Evolutionary conservation across 2,329 filamentous ascomycete genomes (phyloP).

Genomic region (Alternaria alternata): DNA sequence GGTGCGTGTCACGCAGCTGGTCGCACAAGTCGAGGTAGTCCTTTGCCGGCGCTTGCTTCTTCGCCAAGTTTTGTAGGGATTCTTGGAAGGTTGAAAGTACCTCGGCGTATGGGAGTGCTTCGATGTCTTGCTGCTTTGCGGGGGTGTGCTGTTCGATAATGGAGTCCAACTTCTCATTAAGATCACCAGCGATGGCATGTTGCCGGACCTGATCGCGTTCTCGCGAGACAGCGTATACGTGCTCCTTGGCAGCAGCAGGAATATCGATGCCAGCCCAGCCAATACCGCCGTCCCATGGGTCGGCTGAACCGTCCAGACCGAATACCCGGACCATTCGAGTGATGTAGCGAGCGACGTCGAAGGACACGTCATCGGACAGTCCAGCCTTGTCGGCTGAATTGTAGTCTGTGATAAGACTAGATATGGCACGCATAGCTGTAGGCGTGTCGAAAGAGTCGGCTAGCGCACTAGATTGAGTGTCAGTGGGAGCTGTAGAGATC

Average conservation of each 20-base stretch:
- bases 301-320: slow-evolving; percentile 72
- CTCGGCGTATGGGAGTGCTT: slow-evolving; percentile 56
- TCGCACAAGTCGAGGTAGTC: slow-evolving; percentile 78
- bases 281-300: slow-evolving; percentile 57
- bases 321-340: slow-evolving; percentile 86
- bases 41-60: slow-evolving; percentile 66
- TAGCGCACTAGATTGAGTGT: slow-evolving; percentile 60
- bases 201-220: slow-evolving; percentile 67
- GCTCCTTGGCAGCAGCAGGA: slow-evolving; percentile 65
- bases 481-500: not conserved
- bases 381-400: slow-evolving; percentile 62
- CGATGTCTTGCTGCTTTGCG: slow-evolving; percentile 37
- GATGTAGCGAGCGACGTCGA: slow-evolving; percentile 75
- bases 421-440: slow-evolving; percentile 78
- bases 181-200: slow-evolving; percentile 60
- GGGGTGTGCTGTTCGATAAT: slow-evolving; percentile 51
- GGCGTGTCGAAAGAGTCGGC: slow-evolving; percentile 90
- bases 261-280: slow-evolving; percentile 73
- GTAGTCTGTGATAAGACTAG: slow-evolving; percentile 78
- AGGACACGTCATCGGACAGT: slow-evolving; percentile 58
- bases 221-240: slow-evolving; percentile 66
- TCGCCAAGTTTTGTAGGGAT: slow-evolving; percentile 65
- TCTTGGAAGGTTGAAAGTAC: slow-evolving; percentile 65
- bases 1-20: slow-evolving; percentile 75
- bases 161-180: slow-evolving; percentile 40